Conservation (phyloP, 2,329 filamentous ascomycete species). For the Trichoderma sp. region DNA sequence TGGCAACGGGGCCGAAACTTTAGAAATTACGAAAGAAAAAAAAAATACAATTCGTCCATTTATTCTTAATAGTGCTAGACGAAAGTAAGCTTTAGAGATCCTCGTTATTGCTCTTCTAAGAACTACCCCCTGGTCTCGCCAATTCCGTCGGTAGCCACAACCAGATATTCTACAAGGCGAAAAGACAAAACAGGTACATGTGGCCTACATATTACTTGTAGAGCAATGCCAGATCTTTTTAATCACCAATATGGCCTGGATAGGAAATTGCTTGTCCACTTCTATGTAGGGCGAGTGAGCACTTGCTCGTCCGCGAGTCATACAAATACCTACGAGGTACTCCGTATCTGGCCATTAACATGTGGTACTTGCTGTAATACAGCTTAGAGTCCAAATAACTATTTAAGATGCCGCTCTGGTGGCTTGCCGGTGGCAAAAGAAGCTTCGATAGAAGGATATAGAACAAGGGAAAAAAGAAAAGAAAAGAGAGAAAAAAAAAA, state of each 20-base stretch:
- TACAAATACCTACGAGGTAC: not conserved
- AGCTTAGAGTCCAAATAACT: not conserved
- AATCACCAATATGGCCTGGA: not conserved
- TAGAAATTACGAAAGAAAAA: not conserved
- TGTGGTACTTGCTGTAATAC: too few species aligned
- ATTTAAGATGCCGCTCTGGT: not conserved
- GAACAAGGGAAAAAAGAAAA: not conserved
- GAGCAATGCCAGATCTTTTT: not conserved
- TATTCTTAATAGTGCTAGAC: not conserved
- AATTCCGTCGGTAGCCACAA: conserved; percentile 3
- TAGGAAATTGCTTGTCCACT: not conserved
- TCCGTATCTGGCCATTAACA: too few species aligned
- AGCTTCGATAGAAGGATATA: not conserved
- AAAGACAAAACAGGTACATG: not conserved
- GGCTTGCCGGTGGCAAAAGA: not conserved
- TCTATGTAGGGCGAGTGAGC: not conserved
- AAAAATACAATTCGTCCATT: not conserved
- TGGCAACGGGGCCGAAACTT: conserved; percentile 11
- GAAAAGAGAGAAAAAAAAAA: not conserved
- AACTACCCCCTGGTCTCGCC: not conserved
- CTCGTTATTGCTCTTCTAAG: not conserved
- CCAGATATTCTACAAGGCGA: not conserved
- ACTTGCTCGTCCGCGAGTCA: not conserved
- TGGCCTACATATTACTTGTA: too few species aligned
- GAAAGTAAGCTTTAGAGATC: not conserved